These are phyloP conservation scores for Teunomyces funiuensis DNA, from an alignment of 805 yeast species.

Conservation along the genomic window DNA sequence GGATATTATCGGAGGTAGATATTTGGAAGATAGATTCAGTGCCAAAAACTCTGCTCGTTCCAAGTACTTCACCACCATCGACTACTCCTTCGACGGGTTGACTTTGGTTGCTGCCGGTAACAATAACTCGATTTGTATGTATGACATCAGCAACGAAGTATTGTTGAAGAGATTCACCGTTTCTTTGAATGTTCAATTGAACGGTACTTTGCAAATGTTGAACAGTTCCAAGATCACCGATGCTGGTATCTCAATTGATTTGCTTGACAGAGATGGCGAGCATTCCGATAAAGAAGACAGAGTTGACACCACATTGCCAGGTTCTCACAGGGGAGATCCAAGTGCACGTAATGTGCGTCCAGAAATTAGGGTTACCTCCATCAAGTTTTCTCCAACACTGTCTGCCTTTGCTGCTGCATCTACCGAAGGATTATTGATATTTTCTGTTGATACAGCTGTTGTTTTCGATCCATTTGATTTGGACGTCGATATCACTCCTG, in stretches of 20 bases:
- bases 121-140: conserved; percentile 85
- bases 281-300: conserved; percentile 83
- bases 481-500: conserved; percentile 90
- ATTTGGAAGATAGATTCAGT: conserved; percentile 76
- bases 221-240: conserved; percentile 85
- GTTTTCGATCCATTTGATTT: conserved; percentile 93
- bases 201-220: conserved; percentile 79
- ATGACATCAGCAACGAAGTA: conserved; percentile 87
- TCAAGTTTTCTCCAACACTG: conserved; percentile 87
- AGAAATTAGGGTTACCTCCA: conserved; percentile 74
- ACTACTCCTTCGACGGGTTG: conserved; percentile 87
- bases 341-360: conserved; percentile 75
- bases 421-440: conserved; percentile 87
- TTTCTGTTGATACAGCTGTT: conserved; percentile 70
- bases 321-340: conserved; percentile 76
- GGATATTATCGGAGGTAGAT: conserved; percentile 87
- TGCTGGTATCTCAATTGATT: conserved; percentile 72
- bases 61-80: conserved; percentile 75
- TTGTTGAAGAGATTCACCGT: conserved; percentile 78
- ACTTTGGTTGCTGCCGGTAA: conserved; percentile 91
- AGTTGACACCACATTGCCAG: conserved; percentile 75
- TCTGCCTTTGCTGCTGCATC: conserved; percentile 91
- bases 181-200: conserved; percentile 84
- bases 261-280: conserved; percentile 84
- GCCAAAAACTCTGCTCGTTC: conserved; percentile 81